These are phyloP conservation scores for Cryphonectria radicalis DNA, from an alignment of 2,329 filamentous ascomycete genomes.

Conservation along the genomic window DNA sequence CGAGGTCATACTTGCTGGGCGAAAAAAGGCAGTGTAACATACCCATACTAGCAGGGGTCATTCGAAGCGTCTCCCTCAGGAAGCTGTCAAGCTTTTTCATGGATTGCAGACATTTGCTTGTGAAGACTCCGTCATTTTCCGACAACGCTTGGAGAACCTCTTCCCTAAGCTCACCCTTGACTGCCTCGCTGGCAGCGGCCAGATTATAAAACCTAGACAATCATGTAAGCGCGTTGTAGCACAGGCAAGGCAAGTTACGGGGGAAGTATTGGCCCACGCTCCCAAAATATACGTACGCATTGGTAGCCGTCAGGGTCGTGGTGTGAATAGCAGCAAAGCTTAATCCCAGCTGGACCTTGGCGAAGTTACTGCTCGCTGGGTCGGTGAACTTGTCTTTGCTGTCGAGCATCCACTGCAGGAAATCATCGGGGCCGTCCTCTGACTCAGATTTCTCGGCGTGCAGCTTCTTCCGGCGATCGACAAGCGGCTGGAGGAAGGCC, in stretches of 20 bases:
- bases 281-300: constrained; percentile 24
- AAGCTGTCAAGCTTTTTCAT: constrained; percentile 41
- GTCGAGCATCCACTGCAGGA: constrained; percentile 51
- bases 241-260: background rate
- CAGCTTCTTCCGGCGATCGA: constrained; percentile 37
- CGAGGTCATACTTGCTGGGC: background rate
- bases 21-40: constrained; percentile 29
- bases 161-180: constrained; percentile 54
- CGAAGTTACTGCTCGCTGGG: constrained; percentile 32
- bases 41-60: constrained; percentile 37
- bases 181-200: constrained; percentile 49
- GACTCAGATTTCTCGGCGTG: constrained; percentile 23
- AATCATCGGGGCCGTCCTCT: constrained; percentile 45
- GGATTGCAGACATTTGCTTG: constrained; percentile 34
- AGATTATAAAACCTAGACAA: constrained; percentile 54
- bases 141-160: constrained; percentile 49
- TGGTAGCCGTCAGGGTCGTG: constrained; percentile 50
- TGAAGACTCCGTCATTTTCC: constrained; percentile 36
- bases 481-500: constrained; percentile 42
- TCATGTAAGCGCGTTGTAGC: background rate
- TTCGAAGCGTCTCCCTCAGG: constrained; percentile 38
- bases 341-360: constrained; percentile 46
- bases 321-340: constrained; percentile 57
- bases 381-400: background rate
- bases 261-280: no score